Evolutionary conservation across 768 basidiomycete genomes (phyloP).

Genomic region (Roridomyces roridus): DNA sequence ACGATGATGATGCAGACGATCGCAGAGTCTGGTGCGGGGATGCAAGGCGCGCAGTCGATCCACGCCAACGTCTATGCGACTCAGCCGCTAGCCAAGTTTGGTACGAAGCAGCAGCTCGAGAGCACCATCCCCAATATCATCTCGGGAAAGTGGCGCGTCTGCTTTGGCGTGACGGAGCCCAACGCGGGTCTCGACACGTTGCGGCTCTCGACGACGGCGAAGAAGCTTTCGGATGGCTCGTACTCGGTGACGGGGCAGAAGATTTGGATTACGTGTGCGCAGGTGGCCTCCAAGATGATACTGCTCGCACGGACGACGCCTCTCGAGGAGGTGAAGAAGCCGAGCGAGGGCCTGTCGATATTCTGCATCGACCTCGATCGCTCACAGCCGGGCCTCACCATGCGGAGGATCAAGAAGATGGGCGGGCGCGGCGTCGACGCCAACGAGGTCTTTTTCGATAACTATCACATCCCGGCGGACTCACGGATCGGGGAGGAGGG

Average conservation of each 20-base stretch:
- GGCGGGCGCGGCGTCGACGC: conserved; percentile 27
- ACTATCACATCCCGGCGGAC: conserved; percentile 19
- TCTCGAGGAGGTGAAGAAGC: conserved; percentile 8
- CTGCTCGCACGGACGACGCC: conserved; percentile 25
- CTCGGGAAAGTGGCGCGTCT: conserved; percentile 19
- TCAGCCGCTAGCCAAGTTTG: conserved; percentile 17
- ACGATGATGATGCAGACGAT: conserved; percentile 30
- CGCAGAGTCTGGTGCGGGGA: conserved; percentile 23
- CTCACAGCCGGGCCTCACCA: conserved; percentile 10
- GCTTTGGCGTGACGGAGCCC: conserved; percentile 28
- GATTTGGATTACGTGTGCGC: conserved; percentile 22
- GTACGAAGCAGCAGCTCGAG: conserved; percentile 5
- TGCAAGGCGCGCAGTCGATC: conserved; percentile 24
- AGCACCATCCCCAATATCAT: conserved; percentile 15
- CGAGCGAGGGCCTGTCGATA: conserved; percentile 17
- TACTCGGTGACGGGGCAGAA: conserved; percentile 19
- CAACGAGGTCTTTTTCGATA: conserved; percentile 27
- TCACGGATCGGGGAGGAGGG: conserved; percentile 17
- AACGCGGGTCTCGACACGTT: conserved; percentile 24
- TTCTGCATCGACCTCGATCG: conserved; percentile 24
- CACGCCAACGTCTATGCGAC: conserved; percentile 28
- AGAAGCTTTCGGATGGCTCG: background rate
- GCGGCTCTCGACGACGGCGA: conserved; percentile 15
- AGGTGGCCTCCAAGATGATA: conserved; percentile 25
- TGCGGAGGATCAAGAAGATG: conserved; percentile 25